phyloP scores from a whole-genome alignment of 768 basidiomycete genomes.

The Serendipita vermifera region DNA sequence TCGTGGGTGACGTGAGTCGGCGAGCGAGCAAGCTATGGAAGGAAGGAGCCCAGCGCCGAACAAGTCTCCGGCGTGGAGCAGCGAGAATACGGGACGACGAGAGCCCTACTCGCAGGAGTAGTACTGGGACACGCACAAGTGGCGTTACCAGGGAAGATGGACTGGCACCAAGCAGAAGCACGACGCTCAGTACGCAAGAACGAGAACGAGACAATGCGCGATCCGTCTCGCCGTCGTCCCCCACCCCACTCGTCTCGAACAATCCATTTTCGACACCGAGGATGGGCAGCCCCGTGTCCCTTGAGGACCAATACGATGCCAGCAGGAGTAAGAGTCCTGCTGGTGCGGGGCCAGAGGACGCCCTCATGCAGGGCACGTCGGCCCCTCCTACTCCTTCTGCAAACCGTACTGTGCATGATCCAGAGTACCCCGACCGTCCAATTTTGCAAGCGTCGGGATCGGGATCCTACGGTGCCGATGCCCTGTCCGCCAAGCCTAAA shows the following conservation, averaged over 20 bases:
- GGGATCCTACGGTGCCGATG: conserved; percentile 19
- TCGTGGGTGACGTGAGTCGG: conserved; percentile 46
- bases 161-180: conserved; percentile 23
- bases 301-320: conserved; percentile 14
- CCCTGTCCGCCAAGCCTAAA: background rate
- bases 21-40: conserved; percentile 47
- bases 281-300: background rate
- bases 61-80: conserved; percentile 4
- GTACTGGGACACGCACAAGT: conserved; percentile 23
- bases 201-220: conserved; percentile 31
- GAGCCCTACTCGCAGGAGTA: conserved; percentile 23
- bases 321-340: background rate
- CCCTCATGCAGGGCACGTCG: conserved; percentile 17
- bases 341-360: conserved; percentile 24
- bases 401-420: conserved; percentile 15
- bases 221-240: conserved; percentile 33
- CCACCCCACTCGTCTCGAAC: conserved; percentile 19
- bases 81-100: background rate
- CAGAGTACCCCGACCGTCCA: conserved; percentile 14
- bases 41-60: background rate
- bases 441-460: conserved; percentile 20
- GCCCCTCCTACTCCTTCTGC: conserved; percentile 9
- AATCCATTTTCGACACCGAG: conserved; percentile 31
- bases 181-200: conserved; percentile 40
- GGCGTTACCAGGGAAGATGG: conserved; percentile 21